These are phyloP conservation scores for Mycotypha africana DNA, from an alignment of 371 early-diverging fungal genomes.

Conservation along the genomic window DNA sequence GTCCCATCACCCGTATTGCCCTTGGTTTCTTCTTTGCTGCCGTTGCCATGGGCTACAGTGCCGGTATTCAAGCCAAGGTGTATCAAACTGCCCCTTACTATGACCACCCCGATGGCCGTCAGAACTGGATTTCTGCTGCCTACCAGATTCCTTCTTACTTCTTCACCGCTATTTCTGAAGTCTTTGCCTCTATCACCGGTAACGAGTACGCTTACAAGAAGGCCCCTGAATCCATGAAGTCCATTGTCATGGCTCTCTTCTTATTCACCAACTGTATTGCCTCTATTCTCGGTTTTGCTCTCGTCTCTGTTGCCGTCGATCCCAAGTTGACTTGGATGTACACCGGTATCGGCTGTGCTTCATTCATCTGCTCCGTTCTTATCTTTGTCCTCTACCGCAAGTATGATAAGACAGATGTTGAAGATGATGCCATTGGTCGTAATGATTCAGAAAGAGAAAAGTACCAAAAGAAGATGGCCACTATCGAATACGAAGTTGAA, in stretches of 20 bases:
- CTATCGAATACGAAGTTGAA: too few relatives aligned
- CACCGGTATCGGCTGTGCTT: constrained; percentile 39
- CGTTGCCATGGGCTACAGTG: constrained; percentile 66
- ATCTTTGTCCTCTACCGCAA: constrained; percentile 24
- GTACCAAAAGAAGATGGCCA: too few relatives aligned
- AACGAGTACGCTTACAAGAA: constrained; percentile 77
- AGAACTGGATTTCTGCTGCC: constrained; percentile 55
- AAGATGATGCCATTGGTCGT: constrained; percentile 25
- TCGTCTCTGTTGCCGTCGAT: constrained; percentile 61
- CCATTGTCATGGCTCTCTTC: constrained; percentile 67
- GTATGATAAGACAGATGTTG: constrained; percentile 22
- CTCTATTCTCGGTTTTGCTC: constrained; percentile 58
- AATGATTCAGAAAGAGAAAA: too few relatives aligned
- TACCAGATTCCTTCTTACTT: constrained; percentile 64
- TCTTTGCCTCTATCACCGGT: constrained; percentile 75
- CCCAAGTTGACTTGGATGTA: constrained; percentile 67
- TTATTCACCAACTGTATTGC: constrained; percentile 66
- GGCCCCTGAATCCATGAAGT: constrained; percentile 71
- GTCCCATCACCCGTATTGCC: constrained; percentile 68
- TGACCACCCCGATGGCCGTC: constrained; percentile 26
- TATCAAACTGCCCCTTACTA: constrained; percentile 35
- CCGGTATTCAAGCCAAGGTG: constrained; percentile 66
- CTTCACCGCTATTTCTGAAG: constrained; percentile 63
- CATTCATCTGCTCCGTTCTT: constrained; percentile 12
- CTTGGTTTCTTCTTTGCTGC: constrained; percentile 64